Conservation (phyloP, 2,329 filamentous ascomycete genomes). For the Colletotrichum spinosum region DNA sequence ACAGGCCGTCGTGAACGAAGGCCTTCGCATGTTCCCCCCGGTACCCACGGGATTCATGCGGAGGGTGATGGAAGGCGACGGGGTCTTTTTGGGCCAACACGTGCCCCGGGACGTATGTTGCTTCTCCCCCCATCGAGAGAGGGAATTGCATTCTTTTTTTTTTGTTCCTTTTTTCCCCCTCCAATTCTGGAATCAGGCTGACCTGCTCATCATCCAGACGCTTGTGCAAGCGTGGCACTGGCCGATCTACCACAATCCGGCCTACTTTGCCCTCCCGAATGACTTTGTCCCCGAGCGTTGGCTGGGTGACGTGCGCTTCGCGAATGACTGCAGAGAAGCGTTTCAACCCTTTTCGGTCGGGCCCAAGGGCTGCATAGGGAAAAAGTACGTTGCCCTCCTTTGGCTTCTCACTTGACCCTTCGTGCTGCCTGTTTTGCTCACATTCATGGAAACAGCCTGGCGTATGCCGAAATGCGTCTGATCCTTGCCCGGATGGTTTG, state of each 20-base stretch:
- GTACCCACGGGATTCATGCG: slow-evolving; percentile 17
- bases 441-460: slow-evolving; percentile 44
- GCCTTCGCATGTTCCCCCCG: slow-evolving; percentile 51
- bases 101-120: slow-evolving; percentile 47
- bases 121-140: not conserved
- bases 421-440: not conserved
- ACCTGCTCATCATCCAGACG: slow-evolving; percentile 23
- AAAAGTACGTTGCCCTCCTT: slow-evolving; percentile 53
- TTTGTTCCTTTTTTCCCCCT: no score
- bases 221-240: slow-evolving; percentile 39
- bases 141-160: no score
- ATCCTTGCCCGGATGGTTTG: slow-evolving; percentile 58
- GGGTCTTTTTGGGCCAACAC: slow-evolving; percentile 44
- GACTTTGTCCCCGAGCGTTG: slow-evolving; percentile 61
- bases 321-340: slow-evolving; percentile 53
- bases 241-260: slow-evolving; percentile 45
- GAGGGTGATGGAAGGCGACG: slow-evolving; percentile 41
- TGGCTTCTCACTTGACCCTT: not conserved
- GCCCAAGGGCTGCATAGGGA: slow-evolving; percentile 61
- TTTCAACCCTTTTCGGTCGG: slow-evolving; percentile 62
- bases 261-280: slow-evolving; percentile 46
- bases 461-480: slow-evolving; percentile 61
- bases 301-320: slow-evolving; percentile 30
- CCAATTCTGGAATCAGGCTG: not conserved
- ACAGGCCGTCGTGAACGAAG: slow-evolving; percentile 51